Percentiles rank a stretch among this genome's conserved stretches.
Evolutionary conservation across 768 basidiomycete genomes (phyloP).

Genomic region (Boletus pseudopeckii): DNA sequence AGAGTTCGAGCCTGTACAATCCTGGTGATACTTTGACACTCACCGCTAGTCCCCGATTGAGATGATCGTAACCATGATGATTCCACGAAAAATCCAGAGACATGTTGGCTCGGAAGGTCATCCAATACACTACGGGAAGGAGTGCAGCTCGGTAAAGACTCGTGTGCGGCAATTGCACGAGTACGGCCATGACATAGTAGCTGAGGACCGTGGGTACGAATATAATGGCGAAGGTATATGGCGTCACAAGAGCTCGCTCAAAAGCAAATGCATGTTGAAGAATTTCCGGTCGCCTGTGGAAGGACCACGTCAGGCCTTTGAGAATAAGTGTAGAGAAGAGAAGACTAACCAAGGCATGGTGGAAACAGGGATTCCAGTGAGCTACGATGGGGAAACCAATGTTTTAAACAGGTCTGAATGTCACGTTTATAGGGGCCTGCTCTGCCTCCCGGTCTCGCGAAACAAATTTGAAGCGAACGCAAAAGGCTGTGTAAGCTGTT

Average conservation of each 20-base stretch:
- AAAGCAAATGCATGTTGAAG: constrained; percentile 12
- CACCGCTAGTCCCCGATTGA: constrained; percentile 27
- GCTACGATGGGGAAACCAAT: background rate
- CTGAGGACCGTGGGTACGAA: constrained; percentile 41
- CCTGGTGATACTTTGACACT: background rate
- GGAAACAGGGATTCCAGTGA: background rate
- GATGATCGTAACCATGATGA: constrained; percentile 37
- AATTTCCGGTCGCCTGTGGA: constrained; percentile 2
- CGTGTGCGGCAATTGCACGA: constrained; percentile 49
- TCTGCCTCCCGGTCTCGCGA: too few relatives aligned
- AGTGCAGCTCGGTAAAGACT: constrained; percentile 42
- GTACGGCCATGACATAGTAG: constrained; percentile 51
- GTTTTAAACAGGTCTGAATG: too few relatives aligned
- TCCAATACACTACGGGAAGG: constrained; percentile 47
- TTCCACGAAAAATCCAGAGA: constrained; percentile 25
- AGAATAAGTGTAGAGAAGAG: background rate
- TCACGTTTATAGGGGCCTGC: too few relatives aligned
- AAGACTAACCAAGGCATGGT: constrained; percentile 15
- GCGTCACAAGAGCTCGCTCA: constrained; percentile 16
- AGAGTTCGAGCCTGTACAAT: background rate
- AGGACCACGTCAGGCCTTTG: background rate
- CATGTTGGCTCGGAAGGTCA: constrained; percentile 37
- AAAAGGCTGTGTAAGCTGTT: too few relatives aligned
- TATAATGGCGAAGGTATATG: constrained; percentile 32
- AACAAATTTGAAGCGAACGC: too few relatives aligned